These are phyloP conservation scores for Mycena metata DNA, from an alignment of 768 basidiomycete genomes.

Conservation along the genomic window DNA sequence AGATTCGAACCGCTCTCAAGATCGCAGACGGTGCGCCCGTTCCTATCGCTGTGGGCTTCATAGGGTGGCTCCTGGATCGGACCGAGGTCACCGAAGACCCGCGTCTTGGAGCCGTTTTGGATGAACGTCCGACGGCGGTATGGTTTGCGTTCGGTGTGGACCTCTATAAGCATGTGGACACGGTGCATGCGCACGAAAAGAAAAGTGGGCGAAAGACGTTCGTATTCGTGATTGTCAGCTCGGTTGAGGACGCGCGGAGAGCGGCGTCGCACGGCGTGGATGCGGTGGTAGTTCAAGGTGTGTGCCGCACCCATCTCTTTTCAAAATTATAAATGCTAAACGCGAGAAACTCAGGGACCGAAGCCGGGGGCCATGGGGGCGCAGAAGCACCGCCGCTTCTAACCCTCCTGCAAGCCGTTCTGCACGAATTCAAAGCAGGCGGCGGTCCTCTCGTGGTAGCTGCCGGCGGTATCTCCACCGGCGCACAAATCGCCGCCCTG, in stretches of 20 bases:
- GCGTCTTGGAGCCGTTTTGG: conserved; percentile 59
- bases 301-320: not conserved
- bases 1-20: conserved; percentile 52
- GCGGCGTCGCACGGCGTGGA: conserved; percentile 67
- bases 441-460: conserved; percentile 55
- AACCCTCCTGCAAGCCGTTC: conserved; percentile 52
- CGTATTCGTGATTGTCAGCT: conserved; percentile 66
- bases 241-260: conserved; percentile 61
- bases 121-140: conserved; percentile 61
- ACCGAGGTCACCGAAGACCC: conserved; percentile 50
- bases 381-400: conserved; percentile 54
- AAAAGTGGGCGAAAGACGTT: conserved; percentile 60
- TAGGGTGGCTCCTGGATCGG: conserved; percentile 69
- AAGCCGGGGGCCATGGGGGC: conserved; percentile 36
- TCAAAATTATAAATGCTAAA: not conserved
- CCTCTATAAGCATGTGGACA: conserved; percentile 63
- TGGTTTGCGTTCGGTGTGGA: conserved; percentile 75
- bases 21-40: conserved; percentile 50
- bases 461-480: conserved; percentile 64
- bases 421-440: conserved; percentile 45
- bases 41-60: conserved; percentile 70
- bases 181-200: conserved; percentile 56
- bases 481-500: conserved; percentile 57
- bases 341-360: not conserved
- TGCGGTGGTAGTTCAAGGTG: conserved; percentile 77